Conservation (phyloP, 345 rosid genomes). For the Ceriops tagal region DNA sequence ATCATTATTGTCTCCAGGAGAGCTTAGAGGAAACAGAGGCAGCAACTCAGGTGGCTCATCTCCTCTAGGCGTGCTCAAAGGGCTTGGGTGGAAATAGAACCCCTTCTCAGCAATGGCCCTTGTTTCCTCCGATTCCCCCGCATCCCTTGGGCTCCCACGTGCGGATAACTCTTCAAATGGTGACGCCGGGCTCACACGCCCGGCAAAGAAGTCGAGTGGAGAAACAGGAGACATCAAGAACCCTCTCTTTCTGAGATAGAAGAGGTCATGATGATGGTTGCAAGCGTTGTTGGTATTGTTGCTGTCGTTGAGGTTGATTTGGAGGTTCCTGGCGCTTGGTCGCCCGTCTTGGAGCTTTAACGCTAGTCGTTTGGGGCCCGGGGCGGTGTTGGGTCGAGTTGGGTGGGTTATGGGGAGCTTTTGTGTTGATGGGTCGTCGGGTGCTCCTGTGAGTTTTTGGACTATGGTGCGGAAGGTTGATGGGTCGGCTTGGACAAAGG, state of each 20-base stretch:
- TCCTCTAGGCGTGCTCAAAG: constrained; percentile 39
- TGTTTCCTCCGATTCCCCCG: constrained; percentile 28
- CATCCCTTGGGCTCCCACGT: constrained; percentile 30
- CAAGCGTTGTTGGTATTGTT: constrained; percentile 15
- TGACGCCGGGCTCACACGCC: constrained; percentile 39
- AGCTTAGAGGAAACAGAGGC: constrained; percentile 67
- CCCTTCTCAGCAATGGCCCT: constrained; percentile 60
- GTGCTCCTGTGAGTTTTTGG: constrained; percentile 82
- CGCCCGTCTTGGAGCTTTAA: constrained; percentile 90
- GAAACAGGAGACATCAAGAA: constrained; percentile 72
- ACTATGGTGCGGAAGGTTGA: constrained; percentile 80
- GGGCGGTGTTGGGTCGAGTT: constrained; percentile 18
- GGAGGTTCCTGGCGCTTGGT: constrained; percentile 58
- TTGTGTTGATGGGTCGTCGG: constrained; percentile 41
- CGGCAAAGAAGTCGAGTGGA: constrained; percentile 49
- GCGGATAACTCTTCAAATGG: constrained; percentile 21
- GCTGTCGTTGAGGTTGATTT: constrained; percentile 52
- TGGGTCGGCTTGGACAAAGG: constrained; percentile 86
- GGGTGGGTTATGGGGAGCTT: constrained; percentile 49
- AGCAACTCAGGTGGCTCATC: constrained; percentile 62
- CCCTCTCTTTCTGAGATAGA: constrained; percentile 28
- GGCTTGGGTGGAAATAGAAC: constrained; percentile 67
- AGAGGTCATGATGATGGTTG: constrained; percentile 11
- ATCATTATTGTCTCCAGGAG: constrained; percentile 37
- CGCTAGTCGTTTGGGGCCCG: constrained; percentile 42